A percentile compares a stretch with the other conserved stretches of the same genome.
phyloP scores from a whole-genome alignment of 495 filamentous ascomycete genomes.

The Chaetomium cochliodes region DNA sequence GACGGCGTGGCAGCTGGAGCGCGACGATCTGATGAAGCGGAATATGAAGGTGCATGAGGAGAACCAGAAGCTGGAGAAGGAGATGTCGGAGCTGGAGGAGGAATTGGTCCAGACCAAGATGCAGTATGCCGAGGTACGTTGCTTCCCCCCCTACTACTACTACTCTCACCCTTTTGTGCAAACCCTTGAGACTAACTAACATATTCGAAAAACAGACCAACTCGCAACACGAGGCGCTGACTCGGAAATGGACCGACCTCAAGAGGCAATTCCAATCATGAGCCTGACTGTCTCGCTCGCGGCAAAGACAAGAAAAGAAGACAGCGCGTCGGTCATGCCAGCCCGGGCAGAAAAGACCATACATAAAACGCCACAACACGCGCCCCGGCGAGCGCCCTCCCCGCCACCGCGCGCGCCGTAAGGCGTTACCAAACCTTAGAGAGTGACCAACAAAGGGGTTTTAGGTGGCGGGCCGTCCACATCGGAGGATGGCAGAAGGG shows the following conservation, averaged over 20 bases:
- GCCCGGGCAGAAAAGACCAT: neutral
- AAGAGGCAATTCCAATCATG: slow-evolving; percentile 57
- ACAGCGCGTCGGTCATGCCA: too few species aligned
- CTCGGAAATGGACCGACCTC: slow-evolving; percentile 77
- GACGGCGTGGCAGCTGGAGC: slow-evolving; percentile 73
- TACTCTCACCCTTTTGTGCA: neutral
- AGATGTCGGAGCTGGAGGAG: slow-evolving; percentile 92
- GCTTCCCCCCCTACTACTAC: neutral
- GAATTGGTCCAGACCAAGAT: slow-evolving; percentile 92
- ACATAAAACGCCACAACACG: neutral
- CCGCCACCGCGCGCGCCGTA: too few species aligned
- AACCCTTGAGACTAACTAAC: slow-evolving; percentile 10
- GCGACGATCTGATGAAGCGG: slow-evolving; percentile 87
- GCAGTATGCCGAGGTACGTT: slow-evolving; percentile 84
- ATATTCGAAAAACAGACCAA: slow-evolving; percentile 56
- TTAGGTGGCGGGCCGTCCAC: too few species aligned
- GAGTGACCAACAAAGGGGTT: too few species aligned
- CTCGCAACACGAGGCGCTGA: slow-evolving; percentile 70
- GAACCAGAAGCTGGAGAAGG: slow-evolving; percentile 83
- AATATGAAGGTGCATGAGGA: slow-evolving; percentile 94
- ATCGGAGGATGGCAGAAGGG: too few species aligned
- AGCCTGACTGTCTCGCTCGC: neutral
- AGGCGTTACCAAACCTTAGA: too few species aligned
- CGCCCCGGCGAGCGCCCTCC: too few species aligned
- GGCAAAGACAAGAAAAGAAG: neutral